phyloP scores from a whole-genome alignment of 345 rosid genomes.

The Eucalyptus cloeziana region DNA sequence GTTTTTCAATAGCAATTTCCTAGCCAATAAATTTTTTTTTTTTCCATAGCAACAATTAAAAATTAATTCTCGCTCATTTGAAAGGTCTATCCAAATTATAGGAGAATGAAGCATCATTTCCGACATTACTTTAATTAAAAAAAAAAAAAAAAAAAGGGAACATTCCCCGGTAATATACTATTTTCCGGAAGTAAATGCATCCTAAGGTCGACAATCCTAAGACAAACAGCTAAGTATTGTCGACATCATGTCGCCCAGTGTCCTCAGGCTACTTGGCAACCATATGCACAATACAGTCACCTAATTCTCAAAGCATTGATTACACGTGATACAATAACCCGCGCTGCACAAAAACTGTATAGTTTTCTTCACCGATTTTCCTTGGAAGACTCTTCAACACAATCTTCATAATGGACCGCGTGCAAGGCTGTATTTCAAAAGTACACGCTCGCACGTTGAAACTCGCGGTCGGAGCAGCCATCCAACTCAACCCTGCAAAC shows the following conservation, averaged over 20 bases:
- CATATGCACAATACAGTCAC: background rate
- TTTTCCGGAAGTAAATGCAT: background rate
- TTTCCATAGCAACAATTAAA: background rate
- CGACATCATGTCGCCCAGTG: no score
- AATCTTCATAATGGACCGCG: background rate
- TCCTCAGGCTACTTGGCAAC: no score
- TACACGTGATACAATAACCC: background rate
- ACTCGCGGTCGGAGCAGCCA: no score
- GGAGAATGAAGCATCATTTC: background rate
- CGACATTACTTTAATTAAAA: background rate
- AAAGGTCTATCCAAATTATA: background rate
- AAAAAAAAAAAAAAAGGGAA: background rate
- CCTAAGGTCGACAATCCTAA: background rate
- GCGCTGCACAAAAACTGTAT: no score
- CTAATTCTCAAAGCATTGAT: background rate
- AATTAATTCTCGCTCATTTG: background rate
- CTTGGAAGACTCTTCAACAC: background rate
- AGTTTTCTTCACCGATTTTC: background rate
- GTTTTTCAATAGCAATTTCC: background rate
- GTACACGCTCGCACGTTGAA: background rate
- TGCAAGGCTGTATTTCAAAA: background rate
- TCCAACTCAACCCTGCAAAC: no score
- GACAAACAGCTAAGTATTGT: background rate
- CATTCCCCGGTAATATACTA: background rate
- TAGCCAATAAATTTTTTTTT: no score